Evolutionary conservation across 805 yeast species (phyloP).

Genomic region (Pichia manshurica): DNA sequence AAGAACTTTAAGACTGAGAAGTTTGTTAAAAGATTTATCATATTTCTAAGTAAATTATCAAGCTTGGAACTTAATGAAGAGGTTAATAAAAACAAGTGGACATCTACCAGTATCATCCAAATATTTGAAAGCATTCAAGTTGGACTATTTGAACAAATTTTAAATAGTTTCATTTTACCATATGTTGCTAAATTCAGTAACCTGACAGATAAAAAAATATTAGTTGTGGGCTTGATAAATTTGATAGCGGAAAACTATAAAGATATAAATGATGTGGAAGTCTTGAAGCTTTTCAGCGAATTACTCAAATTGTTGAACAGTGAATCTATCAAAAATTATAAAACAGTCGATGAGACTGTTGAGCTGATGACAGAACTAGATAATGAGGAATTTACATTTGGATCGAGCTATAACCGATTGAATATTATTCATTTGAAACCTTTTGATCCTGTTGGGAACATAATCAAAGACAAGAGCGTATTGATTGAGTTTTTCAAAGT

Average conservation of each 20-base stretch:
- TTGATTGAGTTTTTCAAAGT: constrained; percentile 32
- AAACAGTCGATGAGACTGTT: constrained; percentile 32
- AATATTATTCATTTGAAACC: constrained; percentile 54
- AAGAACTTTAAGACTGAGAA: constrained; percentile 79
- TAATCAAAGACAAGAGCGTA: constrained; percentile 31
- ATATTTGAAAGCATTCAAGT: constrained; percentile 71
- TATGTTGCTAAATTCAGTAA: constrained; percentile 39
- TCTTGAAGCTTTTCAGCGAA: constrained; percentile 39
- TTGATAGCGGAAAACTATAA: constrained; percentile 38
- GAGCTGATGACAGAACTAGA: constrained; percentile 60
- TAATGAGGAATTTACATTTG: constrained; percentile 57
- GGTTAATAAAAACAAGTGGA: constrained; percentile 23
- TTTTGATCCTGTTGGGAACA: constrained; percentile 63
- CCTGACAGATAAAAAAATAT: constrained; percentile 38
- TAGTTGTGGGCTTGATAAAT: constrained; percentile 45
- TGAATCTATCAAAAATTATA: constrained; percentile 32
- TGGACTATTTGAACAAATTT: constrained; percentile 49
- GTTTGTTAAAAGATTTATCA: constrained; percentile 63
- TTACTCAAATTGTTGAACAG: constrained; percentile 34
- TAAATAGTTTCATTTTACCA: constrained; percentile 46
- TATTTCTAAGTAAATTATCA: constrained; percentile 44
- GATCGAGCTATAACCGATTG: constrained; percentile 75
- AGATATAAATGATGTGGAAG: constrained; percentile 32
- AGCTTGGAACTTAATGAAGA: constrained; percentile 27
- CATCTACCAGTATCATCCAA: constrained; percentile 44